Base-by-base conservation (phyloP, 108 stramenopile species). In the Cyclostephanos tholiformis region DNA sequence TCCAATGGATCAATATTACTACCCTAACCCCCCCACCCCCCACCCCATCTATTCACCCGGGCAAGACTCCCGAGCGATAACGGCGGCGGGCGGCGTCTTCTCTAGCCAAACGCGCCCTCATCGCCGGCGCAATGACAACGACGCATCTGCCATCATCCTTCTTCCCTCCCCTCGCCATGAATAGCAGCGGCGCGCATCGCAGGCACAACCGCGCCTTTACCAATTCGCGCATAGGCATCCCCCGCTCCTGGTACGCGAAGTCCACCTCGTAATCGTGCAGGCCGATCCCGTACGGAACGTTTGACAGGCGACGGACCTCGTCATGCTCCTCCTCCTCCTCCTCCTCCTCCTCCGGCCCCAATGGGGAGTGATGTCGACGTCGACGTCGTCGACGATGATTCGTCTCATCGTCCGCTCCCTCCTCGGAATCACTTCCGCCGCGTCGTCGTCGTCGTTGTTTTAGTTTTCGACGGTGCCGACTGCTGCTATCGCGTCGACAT, bases 161-260 rank as follows among this genome's bases (percentile, higher is more conserved):
- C 17, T 30, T 62, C 23, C 8, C n/a, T 12, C 4, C 46, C 20
- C 75, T 70, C 16, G 43, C 36, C 38, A 71, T 50, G 57, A 79
- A 80, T 23, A 91, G 48, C 0, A 89, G 72, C 10, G 89, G 89
- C 13, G 86, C 79, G 72, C 91, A 92, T 65, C 69, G 51, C 19
- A 80, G 55, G 61, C 91, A 92, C 27, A 92, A 56, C 30, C 80
- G 57, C 44, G 90, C 71, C 77, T 92, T 92, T 27, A 90, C 89
- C 39, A 92, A 76, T 53, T 90, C 89, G 35, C 77, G 77, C 61
- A 90, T 90, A 23, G 48, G 17, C 29, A 60, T 59, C 11, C 75
- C 80, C 16, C 74, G 76, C 63, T 92, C 91, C 11, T 74, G 27
- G 74, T 92, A 90, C 5, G 79, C 62, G 75, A 92, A 92, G 48